A percentile compares a stretch with the other conserved stretches of the same genome.
These are phyloP conservation scores for Botrytis paeoniae DNA, from an alignment of 2,329 filamentous ascomycete genomes.

Conservation along the genomic window DNA sequence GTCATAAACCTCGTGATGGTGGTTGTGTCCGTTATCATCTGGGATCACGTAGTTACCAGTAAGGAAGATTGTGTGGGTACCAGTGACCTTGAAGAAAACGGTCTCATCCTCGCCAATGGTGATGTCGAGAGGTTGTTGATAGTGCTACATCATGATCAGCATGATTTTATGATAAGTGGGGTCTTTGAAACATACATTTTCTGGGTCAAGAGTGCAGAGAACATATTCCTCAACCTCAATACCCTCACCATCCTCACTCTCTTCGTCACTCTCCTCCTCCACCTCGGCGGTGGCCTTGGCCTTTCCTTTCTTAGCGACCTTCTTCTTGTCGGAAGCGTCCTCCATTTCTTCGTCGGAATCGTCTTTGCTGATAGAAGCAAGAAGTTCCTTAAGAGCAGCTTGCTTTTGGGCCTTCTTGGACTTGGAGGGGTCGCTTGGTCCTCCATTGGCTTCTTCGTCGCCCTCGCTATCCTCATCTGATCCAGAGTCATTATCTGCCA, in stretches of 20 bases:
- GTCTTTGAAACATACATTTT: conserved; percentile 62
- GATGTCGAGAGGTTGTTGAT: conserved; percentile 93
- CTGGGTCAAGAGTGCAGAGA: conserved; percentile 90
- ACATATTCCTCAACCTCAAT: conserved; percentile 83
- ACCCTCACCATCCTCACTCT: conserved; percentile 60
- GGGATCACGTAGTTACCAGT: conserved; percentile 93
- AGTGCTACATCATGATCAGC: conserved; percentile 60
- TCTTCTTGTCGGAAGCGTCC: conserved; percentile 60
- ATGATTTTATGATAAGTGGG: conserved; percentile 1
- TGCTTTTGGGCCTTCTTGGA: conserved; percentile 80
- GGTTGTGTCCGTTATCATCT: conserved; percentile 53
- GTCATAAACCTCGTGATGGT: conserved; percentile 58
- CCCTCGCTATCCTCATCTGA: conserved; percentile 45
- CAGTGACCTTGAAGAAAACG: conserved; percentile 87
- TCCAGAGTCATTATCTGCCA: conserved; percentile 54
- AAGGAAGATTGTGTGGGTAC: conserved; percentile 85
- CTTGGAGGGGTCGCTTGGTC: conserved; percentile 88
- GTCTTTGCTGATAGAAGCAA: conserved; percentile 61
- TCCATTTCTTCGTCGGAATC: conserved; percentile 72
- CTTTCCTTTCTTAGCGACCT: conserved; percentile 67
- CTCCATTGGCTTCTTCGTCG: conserved; percentile 77
- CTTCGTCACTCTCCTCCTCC: conserved; percentile 49
- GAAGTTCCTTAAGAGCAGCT: conserved; percentile 73
- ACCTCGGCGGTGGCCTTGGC: conserved; percentile 58
- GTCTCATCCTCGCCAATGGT: conserved; percentile 84